phyloP scores from a whole-genome alignment of 2,329 filamentous ascomycete genomes.

The Cyanodermella asteris region DNA sequence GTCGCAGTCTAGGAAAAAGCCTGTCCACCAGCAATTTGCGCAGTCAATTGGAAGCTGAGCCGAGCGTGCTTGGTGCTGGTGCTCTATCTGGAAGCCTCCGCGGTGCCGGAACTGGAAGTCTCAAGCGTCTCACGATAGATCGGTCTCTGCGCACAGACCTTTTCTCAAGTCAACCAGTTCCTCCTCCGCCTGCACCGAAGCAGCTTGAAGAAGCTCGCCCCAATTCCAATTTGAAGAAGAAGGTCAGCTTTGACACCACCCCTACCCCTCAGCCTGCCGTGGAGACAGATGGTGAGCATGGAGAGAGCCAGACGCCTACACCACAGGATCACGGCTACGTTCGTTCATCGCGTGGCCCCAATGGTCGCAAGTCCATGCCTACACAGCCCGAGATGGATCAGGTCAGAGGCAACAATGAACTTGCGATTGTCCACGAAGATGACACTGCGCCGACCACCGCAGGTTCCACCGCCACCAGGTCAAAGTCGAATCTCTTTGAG shows the following conservation, averaged over 20 bases:
- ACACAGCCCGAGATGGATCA: conserved; percentile 45
- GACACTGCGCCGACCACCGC: conserved; percentile 23
- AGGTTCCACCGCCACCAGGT: conserved; percentile 13
- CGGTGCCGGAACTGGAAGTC: conserved; percentile 43
- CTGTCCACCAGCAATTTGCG: conserved; percentile 72
- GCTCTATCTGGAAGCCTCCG: conserved; percentile 54
- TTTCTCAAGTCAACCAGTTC: conserved; percentile 23
- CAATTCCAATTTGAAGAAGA: conserved; percentile 41
- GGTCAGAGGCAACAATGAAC: conserved; percentile 49
- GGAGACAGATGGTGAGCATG: conserved; percentile 25
- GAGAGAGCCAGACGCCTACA: conserved; percentile 17
- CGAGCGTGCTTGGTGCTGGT: conserved; percentile 61
- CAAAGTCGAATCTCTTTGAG: conserved; percentile 7
- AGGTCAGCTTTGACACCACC: conserved; percentile 78
- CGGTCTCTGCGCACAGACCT: conserved; percentile 52
- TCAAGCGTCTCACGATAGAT: conserved; percentile 88
- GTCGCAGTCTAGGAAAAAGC: conserved; percentile 61
- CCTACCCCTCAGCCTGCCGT: too few relatives aligned
- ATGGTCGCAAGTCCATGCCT: conserved; percentile 23
- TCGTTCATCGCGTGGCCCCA: too few relatives aligned
- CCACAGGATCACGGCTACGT: too few relatives aligned
- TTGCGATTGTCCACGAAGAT: conserved; percentile 60
- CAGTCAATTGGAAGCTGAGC: conserved; percentile 53
- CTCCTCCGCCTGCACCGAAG: conserved; percentile 11
- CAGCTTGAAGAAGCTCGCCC: conserved; percentile 25